Evolutionary conservation across 2,329 filamentous ascomycete species (phyloP), one percentile per base, ranked within the genome.

Genomic region (Rosellinia necatrix): DNA sequence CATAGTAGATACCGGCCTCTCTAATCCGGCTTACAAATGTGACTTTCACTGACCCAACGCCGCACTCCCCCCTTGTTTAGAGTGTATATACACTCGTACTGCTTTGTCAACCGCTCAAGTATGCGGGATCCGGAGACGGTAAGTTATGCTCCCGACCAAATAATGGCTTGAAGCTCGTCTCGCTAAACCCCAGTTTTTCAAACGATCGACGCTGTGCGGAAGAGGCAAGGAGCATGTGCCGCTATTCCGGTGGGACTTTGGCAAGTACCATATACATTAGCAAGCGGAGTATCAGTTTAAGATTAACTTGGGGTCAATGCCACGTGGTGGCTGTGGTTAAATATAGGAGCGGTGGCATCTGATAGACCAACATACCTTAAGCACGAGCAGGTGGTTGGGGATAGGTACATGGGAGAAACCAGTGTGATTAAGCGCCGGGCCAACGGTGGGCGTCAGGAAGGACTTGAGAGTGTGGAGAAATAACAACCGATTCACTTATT

Each of bases 301-400:
- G 13, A 27, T 41, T 30, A 6, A 6, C 25, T 10, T 22, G 10
- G 13, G 15, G 19, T 30, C 6, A 15, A 17, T 51, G 51, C 46
- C 46, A 50, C 56, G 29, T 50, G 46, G 25, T 27, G 35, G 19
- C n/a, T 27, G 21, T 34, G 21, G 46, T 55, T 55, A 58, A 44
- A 47, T 50, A 42, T 41, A 54, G 37, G 37, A 24, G 35, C 15
- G 10, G 30, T 29, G 27, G 19, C 22, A 17, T 5, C 21, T 7
- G 22, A 22, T 10, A 19, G 13, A 49, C 6, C 7, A 41, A 35
- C 32, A 25, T 27, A 19, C n/a, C 10, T 42, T 49, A 35, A 42
- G 37, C 19, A 24, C 22, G 19, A 10, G 37, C 15, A 24, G 6
- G 4, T 40, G 8, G 37, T 4, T 22, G 24, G 19, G 3, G 9